Evolutionary conservation across 805 yeast genomes (phyloP).

Genomic region (Kluyveromyces wickerhamii): DNA sequence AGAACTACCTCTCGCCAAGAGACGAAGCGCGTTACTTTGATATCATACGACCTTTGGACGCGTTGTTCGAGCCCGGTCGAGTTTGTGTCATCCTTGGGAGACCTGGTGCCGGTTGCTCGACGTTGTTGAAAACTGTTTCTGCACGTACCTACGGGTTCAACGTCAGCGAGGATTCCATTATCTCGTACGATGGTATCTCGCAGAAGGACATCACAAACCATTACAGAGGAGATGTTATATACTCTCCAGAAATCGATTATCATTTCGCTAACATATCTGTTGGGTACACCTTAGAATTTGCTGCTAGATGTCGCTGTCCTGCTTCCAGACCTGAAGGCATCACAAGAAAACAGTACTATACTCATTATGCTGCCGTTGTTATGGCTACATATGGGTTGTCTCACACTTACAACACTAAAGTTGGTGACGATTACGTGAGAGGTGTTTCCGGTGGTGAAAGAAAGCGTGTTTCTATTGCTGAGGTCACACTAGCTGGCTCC

Average conservation of each 20-base stretch:
- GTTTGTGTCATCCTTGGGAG: conserved; percentile 68
- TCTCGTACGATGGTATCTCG: conserved; percentile 44
- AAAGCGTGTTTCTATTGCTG: conserved; percentile 69
- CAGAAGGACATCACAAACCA: conserved; percentile 37
- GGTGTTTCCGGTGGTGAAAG: conserved; percentile 75
- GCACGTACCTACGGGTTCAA: conserved; percentile 50
- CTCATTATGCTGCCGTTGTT: conserved; percentile 41
- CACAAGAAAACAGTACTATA: conserved; percentile 40
- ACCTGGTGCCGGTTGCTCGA: conserved; percentile 70
- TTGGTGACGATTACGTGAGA: conserved; percentile 57
- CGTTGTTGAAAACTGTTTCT: conserved; percentile 49
- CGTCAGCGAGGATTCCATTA: conserved; percentile 36
- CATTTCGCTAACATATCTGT: conserved; percentile 60
- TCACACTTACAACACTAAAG: conserved; percentile 57
- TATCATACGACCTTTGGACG: conserved; percentile 48
- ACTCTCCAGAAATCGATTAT: conserved; percentile 55
- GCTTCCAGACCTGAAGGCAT: conserved; percentile 46
- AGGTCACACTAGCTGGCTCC: conserved; percentile 44
- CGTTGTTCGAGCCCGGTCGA: conserved; percentile 53
- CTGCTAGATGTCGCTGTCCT: conserved; percentile 50
- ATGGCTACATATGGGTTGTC: conserved; percentile 45
- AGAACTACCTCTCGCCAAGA: conserved; percentile 13
- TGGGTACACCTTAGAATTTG: conserved; percentile 49
- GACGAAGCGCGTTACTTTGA: conserved; percentile 31
- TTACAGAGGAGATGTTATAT: conserved; percentile 56